These are phyloP conservation scores for Xylaria bambusicola DNA, from an alignment of 495 filamentous ascomycete species.

Conservation along the genomic window DNA sequence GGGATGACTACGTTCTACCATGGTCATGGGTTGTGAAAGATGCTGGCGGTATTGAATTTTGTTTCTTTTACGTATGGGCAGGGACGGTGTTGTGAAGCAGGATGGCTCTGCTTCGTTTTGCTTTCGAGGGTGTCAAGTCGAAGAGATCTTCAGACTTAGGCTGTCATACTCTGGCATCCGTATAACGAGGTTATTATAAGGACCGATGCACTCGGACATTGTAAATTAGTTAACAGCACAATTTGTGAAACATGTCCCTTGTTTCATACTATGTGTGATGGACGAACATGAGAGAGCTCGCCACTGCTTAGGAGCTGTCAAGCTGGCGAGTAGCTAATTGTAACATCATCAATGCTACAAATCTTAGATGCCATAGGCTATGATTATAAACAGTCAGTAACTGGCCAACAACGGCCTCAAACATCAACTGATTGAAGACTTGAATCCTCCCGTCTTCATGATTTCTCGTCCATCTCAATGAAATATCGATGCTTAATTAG, in stretches of 20 bases:
- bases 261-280: not conserved
- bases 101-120: conserved; percentile 35
- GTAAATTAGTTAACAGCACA: conserved; percentile 32
- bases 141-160: too few species aligned
- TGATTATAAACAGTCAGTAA: too few species aligned
- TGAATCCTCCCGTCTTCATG: too few species aligned
- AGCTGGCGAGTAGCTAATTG: too few species aligned
- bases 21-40: conserved; percentile 29
- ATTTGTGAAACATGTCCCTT: not conserved
- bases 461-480: too few species aligned
- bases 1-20: conserved; percentile 27
- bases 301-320: not conserved
- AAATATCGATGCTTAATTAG: too few species aligned
- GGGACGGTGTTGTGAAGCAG: conserved; percentile 39
- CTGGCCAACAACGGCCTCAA: too few species aligned
- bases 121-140: conserved; percentile 27
- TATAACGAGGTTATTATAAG: too few species aligned
- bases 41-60: conserved; percentile 28
- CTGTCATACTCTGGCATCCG: too few species aligned
- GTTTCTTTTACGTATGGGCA: conserved; percentile 39
- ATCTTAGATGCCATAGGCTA: too few species aligned
- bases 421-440: too few species aligned
- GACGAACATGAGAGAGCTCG: not conserved
- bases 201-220: conserved; percentile 28
- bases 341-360: too few species aligned